Conservation (phyloP, 495 filamentous ascomycete genomes). For the Poronia punctata region DNA sequence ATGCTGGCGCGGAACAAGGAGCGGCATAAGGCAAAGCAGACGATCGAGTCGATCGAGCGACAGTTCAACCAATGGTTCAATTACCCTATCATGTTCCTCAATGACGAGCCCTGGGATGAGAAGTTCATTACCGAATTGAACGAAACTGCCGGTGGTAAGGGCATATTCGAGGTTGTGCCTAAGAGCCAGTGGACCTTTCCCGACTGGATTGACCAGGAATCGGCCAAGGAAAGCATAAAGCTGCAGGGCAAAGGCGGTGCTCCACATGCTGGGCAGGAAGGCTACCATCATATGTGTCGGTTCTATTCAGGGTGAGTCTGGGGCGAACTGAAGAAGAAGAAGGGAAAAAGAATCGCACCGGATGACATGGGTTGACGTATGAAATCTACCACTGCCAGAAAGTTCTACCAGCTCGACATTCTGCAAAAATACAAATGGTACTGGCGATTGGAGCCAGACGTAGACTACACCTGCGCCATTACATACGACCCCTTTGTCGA, state of each 20-base stretch:
- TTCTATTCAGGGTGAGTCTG: constrained; percentile 85
- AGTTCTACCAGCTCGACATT: constrained; percentile 36
- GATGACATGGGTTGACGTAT: no score
- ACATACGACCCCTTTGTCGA: constrained; percentile 38
- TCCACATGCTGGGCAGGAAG: constrained; percentile 94
- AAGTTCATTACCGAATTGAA: constrained; percentile 83
- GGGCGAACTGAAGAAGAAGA: not conserved
- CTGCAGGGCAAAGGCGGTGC: constrained; percentile 83
- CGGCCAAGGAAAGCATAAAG: constrained; percentile 75
- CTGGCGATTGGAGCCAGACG: constrained; percentile 36
- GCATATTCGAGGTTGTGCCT: constrained; percentile 71
- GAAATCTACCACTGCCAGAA: constrained; percentile 40
- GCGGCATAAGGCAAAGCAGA: constrained; percentile 75
- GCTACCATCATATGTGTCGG: constrained; percentile 95
- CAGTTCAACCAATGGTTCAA: constrained; percentile 98
- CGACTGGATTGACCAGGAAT: constrained; percentile 71
- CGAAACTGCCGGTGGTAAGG: constrained; percentile 73
- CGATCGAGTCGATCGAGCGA: constrained; percentile 83
- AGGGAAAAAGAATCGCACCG: not conserved
- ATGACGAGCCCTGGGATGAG: constrained; percentile 75
- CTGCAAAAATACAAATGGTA: constrained; percentile 33
- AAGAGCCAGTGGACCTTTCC: constrained; percentile 83
- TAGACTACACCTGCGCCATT: constrained; percentile 37
- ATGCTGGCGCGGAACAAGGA: constrained; percentile 85
- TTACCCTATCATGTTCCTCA: constrained; percentile 95